These are phyloP conservation scores for Eucalyptus marginata DNA, from an alignment of 345 rosid genomes.

Conservation along the genomic window DNA sequence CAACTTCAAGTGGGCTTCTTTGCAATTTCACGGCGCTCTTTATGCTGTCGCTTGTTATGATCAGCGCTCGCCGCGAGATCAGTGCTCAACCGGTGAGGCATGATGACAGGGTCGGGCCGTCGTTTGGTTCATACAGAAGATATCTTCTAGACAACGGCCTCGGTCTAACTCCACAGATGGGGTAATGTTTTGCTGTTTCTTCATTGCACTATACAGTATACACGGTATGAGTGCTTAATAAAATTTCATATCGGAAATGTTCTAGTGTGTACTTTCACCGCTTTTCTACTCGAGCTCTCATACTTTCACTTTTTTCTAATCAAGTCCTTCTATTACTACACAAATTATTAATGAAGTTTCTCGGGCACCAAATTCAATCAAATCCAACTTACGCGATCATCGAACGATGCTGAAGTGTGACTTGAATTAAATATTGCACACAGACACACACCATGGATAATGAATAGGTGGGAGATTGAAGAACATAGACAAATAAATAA, in stretches of 20 bases:
- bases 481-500: not conserved
- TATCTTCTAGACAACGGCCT: conserved; percentile 38
- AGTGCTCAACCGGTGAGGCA: not conserved
- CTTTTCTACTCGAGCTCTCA: not conserved
- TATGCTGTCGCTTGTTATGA: not conserved
- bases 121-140: conserved; percentile 3
- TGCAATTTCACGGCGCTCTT: not conserved
- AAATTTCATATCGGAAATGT: not conserved
- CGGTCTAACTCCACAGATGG: conserved; percentile 47
- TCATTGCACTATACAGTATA: not conserved
- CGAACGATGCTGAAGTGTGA: accelerated
- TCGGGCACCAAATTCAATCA: not conserved
- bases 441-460: not conserved
- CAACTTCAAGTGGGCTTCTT: not conserved
- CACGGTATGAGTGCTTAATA: not conserved
- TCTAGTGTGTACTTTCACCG: not conserved
- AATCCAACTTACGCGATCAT: not conserved
- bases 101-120: too few relatives aligned
- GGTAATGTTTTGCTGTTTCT: conserved; percentile 8
- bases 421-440: not conserved
- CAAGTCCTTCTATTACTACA: not conserved
- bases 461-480: not conserved
- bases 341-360: not conserved
- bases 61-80: not conserved
- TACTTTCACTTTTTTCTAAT: not conserved